Conservation (phyloP, 1,284 basidiomycete genomes). For the Porogramme epimiltina region DNA sequence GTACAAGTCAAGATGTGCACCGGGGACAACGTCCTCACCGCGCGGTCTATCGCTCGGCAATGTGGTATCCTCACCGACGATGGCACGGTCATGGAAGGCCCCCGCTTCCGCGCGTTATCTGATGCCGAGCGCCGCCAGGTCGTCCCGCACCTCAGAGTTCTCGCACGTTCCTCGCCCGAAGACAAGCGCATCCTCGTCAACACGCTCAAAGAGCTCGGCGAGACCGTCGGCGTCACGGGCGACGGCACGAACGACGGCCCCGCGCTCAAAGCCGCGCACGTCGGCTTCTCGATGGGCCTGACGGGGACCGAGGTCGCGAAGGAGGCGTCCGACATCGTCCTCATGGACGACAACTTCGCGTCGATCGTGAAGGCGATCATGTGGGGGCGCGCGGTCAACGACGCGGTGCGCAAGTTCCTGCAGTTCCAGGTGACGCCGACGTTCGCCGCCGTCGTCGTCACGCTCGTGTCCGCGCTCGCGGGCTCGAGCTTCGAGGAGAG, state of each 20-base stretch:
- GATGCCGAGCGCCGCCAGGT: conserved; percentile 61
- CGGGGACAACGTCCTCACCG: conserved; percentile 95
- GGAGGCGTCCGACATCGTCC: conserved; percentile 98
- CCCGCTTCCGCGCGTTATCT: conserved; percentile 66
- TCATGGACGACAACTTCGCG: conserved; percentile 98
- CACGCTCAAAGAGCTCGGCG: conserved; percentile 84
- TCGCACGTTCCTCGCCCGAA: conserved; percentile 95
- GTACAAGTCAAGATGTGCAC: conserved; percentile 99
- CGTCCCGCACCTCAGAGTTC: conserved; percentile 72
- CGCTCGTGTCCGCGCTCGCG: conserved; percentile 88
- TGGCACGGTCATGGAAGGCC: conserved; percentile 97
- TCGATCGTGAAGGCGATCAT: conserved; percentile 97
- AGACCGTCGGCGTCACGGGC: conserved; percentile 96
- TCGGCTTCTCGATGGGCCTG: conserved; percentile 98
- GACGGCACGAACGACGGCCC: conserved; percentile 99
- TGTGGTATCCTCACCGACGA: conserved; percentile 93
- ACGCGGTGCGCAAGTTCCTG: conserved; percentile 95
- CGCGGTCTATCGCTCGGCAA: conserved; percentile 91
- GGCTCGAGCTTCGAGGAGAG: conserved; percentile 75
- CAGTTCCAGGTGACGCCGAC: conserved; percentile 99
- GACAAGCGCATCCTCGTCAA: conserved; percentile 96
- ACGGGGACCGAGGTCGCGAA: conserved; percentile 99
- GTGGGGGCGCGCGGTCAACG: conserved; percentile 99
- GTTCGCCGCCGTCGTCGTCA: conserved; percentile 93
- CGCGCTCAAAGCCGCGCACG: conserved; percentile 91